Conservation (phyloP, 768 basidiomycete genomes). For the Russula ochroleuca region DNA sequence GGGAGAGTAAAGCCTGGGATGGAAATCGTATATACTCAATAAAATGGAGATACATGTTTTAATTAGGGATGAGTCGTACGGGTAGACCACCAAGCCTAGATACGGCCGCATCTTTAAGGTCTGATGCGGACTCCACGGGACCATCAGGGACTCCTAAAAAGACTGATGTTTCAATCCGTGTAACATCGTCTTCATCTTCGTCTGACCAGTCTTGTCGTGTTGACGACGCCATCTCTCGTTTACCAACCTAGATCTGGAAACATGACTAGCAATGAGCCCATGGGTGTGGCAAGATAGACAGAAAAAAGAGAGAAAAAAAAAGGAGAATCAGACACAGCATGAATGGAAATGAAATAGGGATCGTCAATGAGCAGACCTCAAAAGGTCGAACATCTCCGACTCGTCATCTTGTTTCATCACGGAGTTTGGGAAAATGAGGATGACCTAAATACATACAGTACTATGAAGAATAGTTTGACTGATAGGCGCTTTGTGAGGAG, state of each 20-base stretch:
- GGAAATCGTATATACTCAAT: conserved; percentile 38
- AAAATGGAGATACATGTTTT: conserved; percentile 42
- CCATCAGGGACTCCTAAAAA: conserved; percentile 82
- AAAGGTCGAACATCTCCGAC: conserved; percentile 57
- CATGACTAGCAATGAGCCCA: conserved; percentile 23
- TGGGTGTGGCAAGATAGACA: conserved; percentile 9
- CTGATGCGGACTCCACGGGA: conserved; percentile 48
- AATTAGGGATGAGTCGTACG: conserved; percentile 62
- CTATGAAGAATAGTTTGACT: not conserved
- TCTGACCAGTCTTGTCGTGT: conserved; percentile 72
- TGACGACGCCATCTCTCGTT: conserved; percentile 39
- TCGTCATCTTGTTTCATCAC: conserved; percentile 65
- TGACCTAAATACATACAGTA: not conserved
- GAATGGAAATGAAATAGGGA: conserved; percentile 72
- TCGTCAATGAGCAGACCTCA: conserved; percentile 58
- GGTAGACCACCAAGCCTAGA: conserved; percentile 88
- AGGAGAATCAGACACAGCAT: conserved; percentile 73
- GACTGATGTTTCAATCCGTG: conserved; percentile 65
- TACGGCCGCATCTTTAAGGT: conserved; percentile 72
- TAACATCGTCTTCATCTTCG: conserved; percentile 60
- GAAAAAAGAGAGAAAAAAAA: conserved; percentile 26
- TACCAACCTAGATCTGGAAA: conserved; percentile 2
- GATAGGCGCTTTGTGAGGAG: conserved; percentile 2
- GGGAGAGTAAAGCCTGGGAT: conserved; percentile 64
- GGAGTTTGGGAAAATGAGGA: not conserved